These are phyloP conservation scores for Aspergillus sp. DNA, from an alignment of 2,329 filamentous ascomycete species.

Conservation along the genomic window DNA sequence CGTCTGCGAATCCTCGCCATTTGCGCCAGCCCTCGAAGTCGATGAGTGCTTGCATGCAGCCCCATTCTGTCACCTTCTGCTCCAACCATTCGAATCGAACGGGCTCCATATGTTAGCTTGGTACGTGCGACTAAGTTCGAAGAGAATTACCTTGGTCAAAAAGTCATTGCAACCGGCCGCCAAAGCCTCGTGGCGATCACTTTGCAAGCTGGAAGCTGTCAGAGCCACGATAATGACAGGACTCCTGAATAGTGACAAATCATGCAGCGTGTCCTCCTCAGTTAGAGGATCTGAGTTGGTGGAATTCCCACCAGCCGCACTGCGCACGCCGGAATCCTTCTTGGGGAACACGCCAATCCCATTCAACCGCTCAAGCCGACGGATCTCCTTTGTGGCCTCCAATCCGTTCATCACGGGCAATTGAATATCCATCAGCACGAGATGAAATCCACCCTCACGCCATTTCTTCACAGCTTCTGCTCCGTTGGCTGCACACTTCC, in stretches of 20 bases:
- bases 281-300: conserved; percentile 31
- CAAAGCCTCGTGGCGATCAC: conserved; percentile 90
- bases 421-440: conserved; percentile 98
- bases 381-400: conserved; percentile 92
- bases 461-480: conserved; percentile 92
- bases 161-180: conserved; percentile 98
- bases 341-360: conserved; percentile 88
- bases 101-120: conserved; percentile 62
- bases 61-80: conserved; percentile 98
- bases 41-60: conserved; percentile 98
- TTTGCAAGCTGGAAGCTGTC: conserved; percentile 91
- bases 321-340: conserved; percentile 60
- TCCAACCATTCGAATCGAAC: conserved; percentile 98
- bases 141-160: conserved; percentile 80
- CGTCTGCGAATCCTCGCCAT: conserved; percentile 80
- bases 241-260: conserved; percentile 76
- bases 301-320: conserved; percentile 37
- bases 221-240: conserved; percentile 97
- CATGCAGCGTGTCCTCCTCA: conserved; percentile 43
- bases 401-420: conserved; percentile 95
- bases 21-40: conserved; percentile 98
- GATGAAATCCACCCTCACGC: conserved; percentile 88
- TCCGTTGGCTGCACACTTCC: conserved; percentile 97
- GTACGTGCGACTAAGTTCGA: not conserved
- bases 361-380: conserved; percentile 85